phyloP scores from a whole-genome alignment of 768 basidiomycete species.

The Xerocomus spinulosus region DNA sequence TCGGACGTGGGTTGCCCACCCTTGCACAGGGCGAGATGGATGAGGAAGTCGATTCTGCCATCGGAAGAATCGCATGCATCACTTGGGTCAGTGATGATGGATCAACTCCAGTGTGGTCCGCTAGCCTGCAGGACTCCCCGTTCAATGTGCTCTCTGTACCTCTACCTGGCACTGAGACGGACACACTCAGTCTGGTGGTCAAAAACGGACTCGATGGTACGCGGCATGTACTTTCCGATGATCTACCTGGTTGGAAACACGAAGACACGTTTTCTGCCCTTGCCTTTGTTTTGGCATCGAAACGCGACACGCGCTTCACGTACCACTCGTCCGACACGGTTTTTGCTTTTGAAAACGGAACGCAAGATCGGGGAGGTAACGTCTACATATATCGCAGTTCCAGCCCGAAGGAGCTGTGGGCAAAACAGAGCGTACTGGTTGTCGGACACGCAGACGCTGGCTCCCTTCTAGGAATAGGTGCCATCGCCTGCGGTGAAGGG shows the following conservation, averaged over 20 bases:
- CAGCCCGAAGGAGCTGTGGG: constrained; percentile 48
- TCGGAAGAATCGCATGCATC: constrained; percentile 60
- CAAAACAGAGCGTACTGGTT: constrained; percentile 78
- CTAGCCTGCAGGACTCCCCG: constrained; percentile 32
- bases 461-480: constrained; percentile 72
- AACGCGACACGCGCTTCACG: constrained; percentile 84
- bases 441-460: constrained; percentile 68
- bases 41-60: constrained; percentile 75
- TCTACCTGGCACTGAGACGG: constrained; percentile 48
- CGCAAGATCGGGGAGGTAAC: constrained; percentile 66
- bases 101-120: constrained; percentile 40
- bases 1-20: constrained; percentile 69
- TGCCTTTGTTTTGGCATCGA: constrained; percentile 90
- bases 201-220: constrained; percentile 75
- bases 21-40: constrained; percentile 88
- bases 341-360: constrained; percentile 81
- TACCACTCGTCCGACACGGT: constrained; percentile 60
- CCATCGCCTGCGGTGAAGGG: constrained; percentile 33
- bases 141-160: constrained; percentile 64
- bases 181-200: constrained; percentile 46
- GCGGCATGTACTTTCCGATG: constrained; percentile 45
- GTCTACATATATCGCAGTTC: constrained; percentile 78
- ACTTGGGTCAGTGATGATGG: constrained; percentile 65
- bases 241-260: constrained; percentile 56
- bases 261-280: constrained; percentile 82